Evolutionary conservation across 139 green algal species (phyloP).

Genomic region (Nannochloris sp.): DNA sequence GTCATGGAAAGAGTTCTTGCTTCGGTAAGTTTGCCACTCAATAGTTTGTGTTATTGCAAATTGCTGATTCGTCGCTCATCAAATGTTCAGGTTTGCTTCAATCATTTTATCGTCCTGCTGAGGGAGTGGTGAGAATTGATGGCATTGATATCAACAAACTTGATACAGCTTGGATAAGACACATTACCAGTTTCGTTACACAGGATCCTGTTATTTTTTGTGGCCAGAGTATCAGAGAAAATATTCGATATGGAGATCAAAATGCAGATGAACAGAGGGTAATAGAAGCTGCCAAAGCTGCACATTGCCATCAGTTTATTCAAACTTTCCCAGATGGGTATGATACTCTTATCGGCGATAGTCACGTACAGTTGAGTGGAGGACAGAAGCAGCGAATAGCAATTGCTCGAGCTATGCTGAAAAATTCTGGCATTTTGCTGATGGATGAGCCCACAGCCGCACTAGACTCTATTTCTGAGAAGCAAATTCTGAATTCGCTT

Average conservation of each 20-base stretch:
- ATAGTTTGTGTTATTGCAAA: too few species aligned
- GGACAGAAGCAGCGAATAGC: conserved; percentile 93
- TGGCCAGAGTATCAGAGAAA: conserved; percentile 78
- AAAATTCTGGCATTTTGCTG: conserved; percentile 53
- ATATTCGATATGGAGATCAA: conserved; percentile 75
- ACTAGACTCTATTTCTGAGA: conserved; percentile 63
- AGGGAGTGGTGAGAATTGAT: too few species aligned
- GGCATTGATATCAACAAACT: conserved; percentile 39
- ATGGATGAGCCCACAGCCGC: conserved; percentile 58
- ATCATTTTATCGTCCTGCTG: too few species aligned
- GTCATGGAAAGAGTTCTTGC: conserved; percentile 69
- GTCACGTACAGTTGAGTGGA: conserved; percentile 85
- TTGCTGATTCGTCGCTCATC: too few species aligned
- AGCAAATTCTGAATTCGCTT: conserved; percentile 34
- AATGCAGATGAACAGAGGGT: conserved; percentile 48
- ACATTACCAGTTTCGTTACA: conserved; percentile 38
- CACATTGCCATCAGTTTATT: conserved; percentile 77
- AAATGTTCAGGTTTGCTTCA: too few species aligned
- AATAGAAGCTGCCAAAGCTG: conserved; percentile 16
- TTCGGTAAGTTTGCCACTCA: too few species aligned
- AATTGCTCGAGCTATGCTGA: conserved; percentile 76
- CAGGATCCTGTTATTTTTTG: conserved; percentile 96
- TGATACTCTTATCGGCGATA: conserved; percentile 82
- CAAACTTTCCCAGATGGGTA: conserved; percentile 81
- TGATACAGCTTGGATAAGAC: conserved; percentile 38